Base-by-base conservation (phyloP, 805 yeast genomes). In the Metschnikowia continentalis region DNA sequence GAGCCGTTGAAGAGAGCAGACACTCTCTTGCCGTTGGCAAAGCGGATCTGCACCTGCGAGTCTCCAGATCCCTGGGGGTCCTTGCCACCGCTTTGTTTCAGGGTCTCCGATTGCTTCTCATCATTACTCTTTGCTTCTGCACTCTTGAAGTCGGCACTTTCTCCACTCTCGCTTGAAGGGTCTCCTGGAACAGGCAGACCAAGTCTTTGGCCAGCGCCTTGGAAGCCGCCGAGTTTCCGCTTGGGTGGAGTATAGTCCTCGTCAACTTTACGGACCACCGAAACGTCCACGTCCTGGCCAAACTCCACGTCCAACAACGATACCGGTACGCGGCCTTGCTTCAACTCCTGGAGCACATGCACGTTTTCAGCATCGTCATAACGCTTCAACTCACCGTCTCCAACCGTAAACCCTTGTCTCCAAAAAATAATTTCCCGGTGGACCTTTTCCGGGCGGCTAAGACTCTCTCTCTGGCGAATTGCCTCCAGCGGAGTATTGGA, bases 381-480 rank as follows among this genome's bases (percentile, higher is more conserved):
- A 52, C 94, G 76, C 66, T 80, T 85, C 50, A 94, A 76, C 22
- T 81, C 81, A 2, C 98, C 98, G 45, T 91, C 96, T 32, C 94
- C 98, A 23, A 94, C 90, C 55, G 90, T 89, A 70, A 94, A 94
- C 1, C 99, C 99, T 62, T 94, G 92, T 59, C 83, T 86, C 99
- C 99, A 94, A 66, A 94, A 92, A 0, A 96, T 89, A 54, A 94
- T 86, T 40, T 87, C 87, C 62, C 98, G 79, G 15, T 79, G 77
- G 5, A 86, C 96, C 52, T 81, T 83, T 37, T 55, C 50, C 5
- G 74, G 74, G 42, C 59, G 59, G 4, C 63, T 61, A 20, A 42
- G 19, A 48, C 22, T 35, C 39, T 54, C 55, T 15, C 49, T 66
- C 54, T 75, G 77, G 8, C 61, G 66, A 20, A 71, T 54, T n/a